Evolutionary conservation across 345 rosid genomes (phyloP).

Genomic region (Orychophragmus violaceus): DNA sequence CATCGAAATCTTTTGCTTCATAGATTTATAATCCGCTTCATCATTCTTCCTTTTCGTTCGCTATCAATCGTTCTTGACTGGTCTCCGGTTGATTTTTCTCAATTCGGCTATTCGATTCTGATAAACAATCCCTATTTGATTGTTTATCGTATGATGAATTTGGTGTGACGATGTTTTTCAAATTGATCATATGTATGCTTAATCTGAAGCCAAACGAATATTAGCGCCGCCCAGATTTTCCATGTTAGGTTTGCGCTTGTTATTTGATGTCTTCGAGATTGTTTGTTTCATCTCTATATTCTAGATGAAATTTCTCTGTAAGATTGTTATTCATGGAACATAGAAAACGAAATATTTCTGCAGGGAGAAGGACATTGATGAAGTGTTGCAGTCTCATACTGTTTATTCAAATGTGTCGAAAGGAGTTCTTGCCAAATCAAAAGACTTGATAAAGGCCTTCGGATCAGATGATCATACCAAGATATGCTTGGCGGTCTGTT

Average conservation of each 20-base stretch:
- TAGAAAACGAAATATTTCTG: background rate
- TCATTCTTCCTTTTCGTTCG: background rate
- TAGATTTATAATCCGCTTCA: background rate
- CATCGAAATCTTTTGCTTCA: background rate
- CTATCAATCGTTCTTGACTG: background rate
- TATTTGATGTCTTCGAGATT: no score
- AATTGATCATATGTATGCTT: background rate
- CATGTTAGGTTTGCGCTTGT: background rate
- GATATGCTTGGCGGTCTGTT: conserved; percentile 78
- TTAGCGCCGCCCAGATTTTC: background rate
- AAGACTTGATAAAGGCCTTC: conserved; percentile 57
- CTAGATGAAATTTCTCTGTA: no score
- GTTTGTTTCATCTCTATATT: no score
- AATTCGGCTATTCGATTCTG: background rate
- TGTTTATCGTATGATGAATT: background rate
- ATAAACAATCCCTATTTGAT: background rate
- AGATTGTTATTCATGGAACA: no score
- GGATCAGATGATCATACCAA: conserved; percentile 75
- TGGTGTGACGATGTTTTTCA: background rate
- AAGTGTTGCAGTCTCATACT: conserved; percentile 92
- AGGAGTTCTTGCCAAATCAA: conserved; percentile 90
- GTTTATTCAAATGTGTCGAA: conserved; percentile 87
- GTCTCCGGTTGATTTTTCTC: background rate
- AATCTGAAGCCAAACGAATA: background rate
- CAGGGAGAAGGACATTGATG: conserved; percentile 94